phyloP scores from a whole-genome alignment of 164 flowering plant genomes.

The Euptelea pleiosperma region DNA sequence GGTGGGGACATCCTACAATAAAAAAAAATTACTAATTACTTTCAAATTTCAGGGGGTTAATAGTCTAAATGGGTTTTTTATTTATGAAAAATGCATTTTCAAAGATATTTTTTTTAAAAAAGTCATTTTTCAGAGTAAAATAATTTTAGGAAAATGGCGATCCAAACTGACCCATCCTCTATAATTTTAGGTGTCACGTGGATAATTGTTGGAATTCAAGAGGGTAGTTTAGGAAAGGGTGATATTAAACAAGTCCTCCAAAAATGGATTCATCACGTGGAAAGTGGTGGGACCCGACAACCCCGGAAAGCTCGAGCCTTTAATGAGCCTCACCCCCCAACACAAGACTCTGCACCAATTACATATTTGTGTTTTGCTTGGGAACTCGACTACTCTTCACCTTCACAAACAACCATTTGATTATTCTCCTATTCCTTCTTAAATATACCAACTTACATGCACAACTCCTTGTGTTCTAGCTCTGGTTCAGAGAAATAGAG shows the following conservation, averaged over 20 bases:
- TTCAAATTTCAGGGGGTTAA: too few species aligned
- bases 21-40: too few species aligned
- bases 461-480: neutral
- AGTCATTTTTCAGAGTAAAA: too few species aligned
- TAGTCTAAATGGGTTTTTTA: too few species aligned
- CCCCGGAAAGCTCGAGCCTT: neutral
- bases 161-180: neutral
- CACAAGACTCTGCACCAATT: neutral
- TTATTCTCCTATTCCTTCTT: neutral
- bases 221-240: conserved; percentile 6
- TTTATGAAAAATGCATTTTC: too few species aligned
- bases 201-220: too few species aligned
- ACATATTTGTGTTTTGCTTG: conserved; percentile 12
- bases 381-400: conserved; percentile 22
- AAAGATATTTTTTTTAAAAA: too few species aligned
- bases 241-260: neutral
- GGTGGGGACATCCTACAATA: too few species aligned
- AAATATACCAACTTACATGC: neutral
- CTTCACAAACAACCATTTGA: conserved; percentile 13
- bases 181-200: neutral
- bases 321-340: conserved; percentile 14
- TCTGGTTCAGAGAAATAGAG: too few species aligned
- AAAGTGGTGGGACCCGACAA: conserved; percentile 7
- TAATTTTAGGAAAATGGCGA: too few species aligned
- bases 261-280: conserved; percentile 9